Evolutionary conservation across 108 stramenopile genomes (phyloP), one percentile per base, ranked within the genome.

Genomic region (Skeletonema marinoi): DNA sequence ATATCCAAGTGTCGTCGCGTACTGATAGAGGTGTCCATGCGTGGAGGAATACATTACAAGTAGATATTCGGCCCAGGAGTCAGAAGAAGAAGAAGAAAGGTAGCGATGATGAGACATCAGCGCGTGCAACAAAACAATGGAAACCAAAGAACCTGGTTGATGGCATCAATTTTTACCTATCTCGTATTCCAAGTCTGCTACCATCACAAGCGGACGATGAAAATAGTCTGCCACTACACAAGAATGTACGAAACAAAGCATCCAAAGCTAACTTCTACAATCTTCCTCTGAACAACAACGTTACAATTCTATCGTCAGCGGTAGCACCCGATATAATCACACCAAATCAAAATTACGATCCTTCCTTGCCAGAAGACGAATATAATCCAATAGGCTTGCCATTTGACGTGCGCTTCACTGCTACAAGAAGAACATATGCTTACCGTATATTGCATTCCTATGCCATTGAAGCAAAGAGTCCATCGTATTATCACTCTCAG

Each of bases 1-100:
- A 96, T 56, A 78, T 96, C 14, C 88, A 92, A 72, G 92, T 92
- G 5, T 82, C 80, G 50, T 90, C 89, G 13, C 83, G 94, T 25
- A 96, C 94, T 3, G 94, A 96, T 82, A 83, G 92, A 41, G 91
- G 91, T 25, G 94, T 95, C 0, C 94, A 96, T 82, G 92, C 94
- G 13, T 77, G 90, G 71, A 87, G 89, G 58, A 96, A 96, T 76
- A 96, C 94, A 3, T 86, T 86, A 67, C 94, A 96, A 66, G 91
- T 96, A 30, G 94, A 96, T 65, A 80, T 95, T 58, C 77, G 86
- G 51, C 78, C 78, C 8, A 54, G 78, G 25, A 25, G 25, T 25
- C 25, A 25, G 25, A 25, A 25, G 25, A 25, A 25, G 29, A 41
- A 38, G 36, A 16, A 30, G 60, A 33, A 60, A 50, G 16, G 31